A percentile compares a stretch with the other conserved stretches of the same genome.
Conservation (phyloP, 768 basidiomycete genomes). For the Mycena vitilis region DNA sequence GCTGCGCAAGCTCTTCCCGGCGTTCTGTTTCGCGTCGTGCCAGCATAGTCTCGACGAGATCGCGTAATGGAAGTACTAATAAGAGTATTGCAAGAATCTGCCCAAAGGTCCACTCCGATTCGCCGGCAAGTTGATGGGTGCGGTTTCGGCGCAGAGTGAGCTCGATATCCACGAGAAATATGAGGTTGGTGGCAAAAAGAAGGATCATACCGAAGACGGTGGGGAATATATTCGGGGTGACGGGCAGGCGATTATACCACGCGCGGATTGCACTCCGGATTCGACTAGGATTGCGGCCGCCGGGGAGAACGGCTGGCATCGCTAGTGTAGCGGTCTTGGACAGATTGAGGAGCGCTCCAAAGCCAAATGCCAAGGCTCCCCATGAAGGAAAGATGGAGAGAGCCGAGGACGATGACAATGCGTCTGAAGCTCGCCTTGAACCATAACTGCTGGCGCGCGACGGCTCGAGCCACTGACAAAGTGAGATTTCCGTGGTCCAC, state of each 20-base stretch:
- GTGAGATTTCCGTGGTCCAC: neutral
- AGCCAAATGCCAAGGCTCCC: slow-evolving; percentile 23
- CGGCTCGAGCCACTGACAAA: neutral
- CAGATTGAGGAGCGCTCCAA: slow-evolving; percentile 19
- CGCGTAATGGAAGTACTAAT: slow-evolving; percentile 19
- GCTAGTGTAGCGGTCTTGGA: too few species aligned
- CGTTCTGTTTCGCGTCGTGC: neutral
- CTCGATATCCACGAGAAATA: slow-evolving; percentile 19
- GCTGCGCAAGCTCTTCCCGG: neutral
- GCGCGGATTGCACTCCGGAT: too few species aligned
- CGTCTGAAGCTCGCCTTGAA: neutral
- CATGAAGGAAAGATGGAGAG: slow-evolving; percentile 25
- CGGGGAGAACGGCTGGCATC: too few species aligned
- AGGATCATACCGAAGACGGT: slow-evolving; percentile 8
- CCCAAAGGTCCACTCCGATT: slow-evolving; percentile 16
- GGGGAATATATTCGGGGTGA: neutral
- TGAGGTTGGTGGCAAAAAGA: slow-evolving; percentile 14
- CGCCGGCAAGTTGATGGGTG: neutral
- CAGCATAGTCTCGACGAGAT: slow-evolving; percentile 1
- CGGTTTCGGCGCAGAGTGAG: slow-evolving; percentile 1
- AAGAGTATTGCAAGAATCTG: slow-evolving; percentile 20
- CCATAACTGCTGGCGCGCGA: neutral
- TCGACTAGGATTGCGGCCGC: too few species aligned
- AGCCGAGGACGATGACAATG: slow-evolving; percentile 18
- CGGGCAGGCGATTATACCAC: too few species aligned